phyloP scores from a whole-genome alignment of 352 stramenopile genomes.

The Phytopythium litorale region DNA sequence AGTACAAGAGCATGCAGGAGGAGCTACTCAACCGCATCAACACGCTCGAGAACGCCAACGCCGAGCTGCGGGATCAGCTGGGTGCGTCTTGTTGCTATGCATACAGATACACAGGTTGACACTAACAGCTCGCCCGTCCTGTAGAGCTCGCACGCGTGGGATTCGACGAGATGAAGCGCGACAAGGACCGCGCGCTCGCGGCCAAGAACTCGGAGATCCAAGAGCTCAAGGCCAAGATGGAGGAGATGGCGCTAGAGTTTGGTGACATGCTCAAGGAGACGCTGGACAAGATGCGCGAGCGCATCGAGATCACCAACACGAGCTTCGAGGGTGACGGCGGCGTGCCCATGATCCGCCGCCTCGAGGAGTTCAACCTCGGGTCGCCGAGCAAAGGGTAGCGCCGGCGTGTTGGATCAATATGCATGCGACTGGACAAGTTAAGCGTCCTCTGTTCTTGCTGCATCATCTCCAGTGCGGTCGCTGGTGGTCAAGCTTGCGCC shows the following conservation, averaged over 20 bases:
- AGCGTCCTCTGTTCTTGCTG: not conserved
- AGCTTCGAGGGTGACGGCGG: slow-evolving; percentile 83
- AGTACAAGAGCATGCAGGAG: slow-evolving; percentile 97
- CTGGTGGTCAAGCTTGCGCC: not conserved
- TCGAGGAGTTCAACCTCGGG: slow-evolving; percentile 86
- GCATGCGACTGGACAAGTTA: not conserved
- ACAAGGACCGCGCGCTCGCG: slow-evolving; percentile 89
- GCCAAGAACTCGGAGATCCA: slow-evolving; percentile 89
- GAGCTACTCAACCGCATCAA: slow-evolving; percentile 87
- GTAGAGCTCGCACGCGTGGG: slow-evolving; percentile 79
- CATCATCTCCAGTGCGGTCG: not conserved
- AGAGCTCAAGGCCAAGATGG: slow-evolving; percentile 92
- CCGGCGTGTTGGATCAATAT: slow-evolving; percentile 3
- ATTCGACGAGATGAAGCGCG: slow-evolving; percentile 88
- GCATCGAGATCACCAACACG: slow-evolving; percentile 91
- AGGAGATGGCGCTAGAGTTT: slow-evolving; percentile 94
- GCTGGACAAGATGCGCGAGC: slow-evolving; percentile 93
- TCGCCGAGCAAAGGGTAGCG: slow-evolving; percentile 3
- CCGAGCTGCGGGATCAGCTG: slow-evolving; percentile 91
- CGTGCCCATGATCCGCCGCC: slow-evolving; percentile 72
- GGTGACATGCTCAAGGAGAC: slow-evolving; percentile 94
- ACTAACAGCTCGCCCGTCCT: not conserved
- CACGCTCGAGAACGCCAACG: slow-evolving; percentile 89
- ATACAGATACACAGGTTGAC: no score
- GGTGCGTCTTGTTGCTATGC: slow-evolving; percentile 18